phyloP scores from a whole-genome alignment of 2,329 filamentous ascomycete species.

The Knufia fluminis region DNA sequence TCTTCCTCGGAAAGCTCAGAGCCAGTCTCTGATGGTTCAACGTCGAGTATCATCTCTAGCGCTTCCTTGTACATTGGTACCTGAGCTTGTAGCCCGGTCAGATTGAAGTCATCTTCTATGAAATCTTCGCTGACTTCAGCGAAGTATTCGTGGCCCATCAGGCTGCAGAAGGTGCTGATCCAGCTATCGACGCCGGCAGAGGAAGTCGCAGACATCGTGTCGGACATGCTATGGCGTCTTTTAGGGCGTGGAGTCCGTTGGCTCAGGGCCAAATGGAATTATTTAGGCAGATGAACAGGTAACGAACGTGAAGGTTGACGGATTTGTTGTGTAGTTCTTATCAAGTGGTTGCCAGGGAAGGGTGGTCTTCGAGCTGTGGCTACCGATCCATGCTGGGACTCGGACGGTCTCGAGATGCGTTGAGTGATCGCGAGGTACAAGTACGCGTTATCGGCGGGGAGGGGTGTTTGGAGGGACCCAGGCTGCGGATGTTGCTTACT shows the following conservation, averaged over 20 bases:
- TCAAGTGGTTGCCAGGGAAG: background rate
- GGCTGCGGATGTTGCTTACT: background rate
- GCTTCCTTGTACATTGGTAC: slow-evolving; percentile 99
- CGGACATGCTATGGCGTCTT: slow-evolving; percentile 11
- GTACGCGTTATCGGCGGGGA: background rate
- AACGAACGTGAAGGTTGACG: too few species aligned
- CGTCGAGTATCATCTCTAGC: slow-evolving; percentile 97
- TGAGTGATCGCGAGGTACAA: background rate
- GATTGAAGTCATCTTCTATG: slow-evolving; percentile 98
- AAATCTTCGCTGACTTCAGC: slow-evolving; percentile 98
- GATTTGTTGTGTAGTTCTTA: background rate
- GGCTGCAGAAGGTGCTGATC: slow-evolving; percentile 94
- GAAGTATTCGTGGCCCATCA: slow-evolving; percentile 97
- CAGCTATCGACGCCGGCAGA: slow-evolving; percentile 69
- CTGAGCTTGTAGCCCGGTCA: slow-evolving; percentile 88
- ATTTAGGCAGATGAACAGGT: too few species aligned
- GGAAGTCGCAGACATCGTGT: slow-evolving; percentile 44
- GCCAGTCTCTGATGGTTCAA: slow-evolving; percentile 73
- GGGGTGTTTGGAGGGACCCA: background rate
- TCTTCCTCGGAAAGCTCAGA: slow-evolving; percentile 43
- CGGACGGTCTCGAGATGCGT: background rate
- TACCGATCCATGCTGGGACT: slow-evolving; percentile 7
- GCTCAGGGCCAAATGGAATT: too few species aligned
- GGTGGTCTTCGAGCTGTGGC: background rate
- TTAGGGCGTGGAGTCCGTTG: too few species aligned